Conservation (phyloP, 495 filamentous ascomycete species). For the Astrocystis sublimbata region DNA sequence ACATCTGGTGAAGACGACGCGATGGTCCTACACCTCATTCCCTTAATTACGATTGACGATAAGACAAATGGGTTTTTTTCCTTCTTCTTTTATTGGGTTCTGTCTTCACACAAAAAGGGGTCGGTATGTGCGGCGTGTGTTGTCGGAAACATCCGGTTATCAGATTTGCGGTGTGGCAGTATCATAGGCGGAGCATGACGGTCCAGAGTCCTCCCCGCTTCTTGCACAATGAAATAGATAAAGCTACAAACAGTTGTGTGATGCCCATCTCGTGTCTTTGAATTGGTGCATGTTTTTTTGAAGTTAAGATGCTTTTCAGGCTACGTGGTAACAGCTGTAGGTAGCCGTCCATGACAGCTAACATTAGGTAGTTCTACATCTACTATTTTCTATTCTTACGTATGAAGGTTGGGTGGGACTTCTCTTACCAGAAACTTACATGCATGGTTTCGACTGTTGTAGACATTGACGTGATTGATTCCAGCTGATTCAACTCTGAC, state of each 20-base stretch:
- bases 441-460: too few relatives aligned
- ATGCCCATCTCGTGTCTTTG: neutral
- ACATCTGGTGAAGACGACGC: constrained; percentile 19
- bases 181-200: constrained; percentile 40
- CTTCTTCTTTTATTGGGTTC: constrained; percentile 34
- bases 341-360: too few relatives aligned
- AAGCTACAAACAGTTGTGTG: constrained; percentile 37
- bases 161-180: too few relatives aligned
- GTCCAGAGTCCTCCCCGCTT: constrained; percentile 32
- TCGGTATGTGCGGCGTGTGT: constrained; percentile 35
- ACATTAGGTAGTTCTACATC: too few relatives aligned
- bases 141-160: constrained; percentile 39
- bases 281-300: neutral
- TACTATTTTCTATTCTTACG: too few relatives aligned
- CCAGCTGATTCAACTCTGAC: too few relatives aligned
- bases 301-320: too few relatives aligned
- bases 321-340: too few relatives aligned
- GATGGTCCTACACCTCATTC: constrained; percentile 28
- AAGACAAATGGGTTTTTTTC: too few relatives aligned
- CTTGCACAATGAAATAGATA: constrained; percentile 40
- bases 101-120: constrained; percentile 34
- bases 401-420: too few relatives aligned
- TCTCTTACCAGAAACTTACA: too few relatives aligned
- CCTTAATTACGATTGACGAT: constrained; percentile 40
- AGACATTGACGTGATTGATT: too few relatives aligned